These are phyloP conservation scores for Cladophialophora immunda DNA, from an alignment of 2,329 filamentous ascomycete species.

Conservation along the genomic window DNA sequence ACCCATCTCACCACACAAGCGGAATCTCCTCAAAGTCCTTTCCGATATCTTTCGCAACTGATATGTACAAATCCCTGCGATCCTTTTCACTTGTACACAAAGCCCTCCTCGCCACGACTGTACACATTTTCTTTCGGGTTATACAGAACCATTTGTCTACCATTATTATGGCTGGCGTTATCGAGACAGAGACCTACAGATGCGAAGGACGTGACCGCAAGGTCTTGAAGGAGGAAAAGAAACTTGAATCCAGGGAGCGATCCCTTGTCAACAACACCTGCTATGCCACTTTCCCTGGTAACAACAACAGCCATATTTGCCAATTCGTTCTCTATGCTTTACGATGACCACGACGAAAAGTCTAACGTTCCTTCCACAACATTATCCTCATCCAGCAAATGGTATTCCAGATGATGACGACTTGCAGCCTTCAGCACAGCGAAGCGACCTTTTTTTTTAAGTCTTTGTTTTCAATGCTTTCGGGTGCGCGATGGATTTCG, in stretches of 20 bases:
- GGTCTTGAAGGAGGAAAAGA: conserved; percentile 12
- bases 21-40: conserved; percentile 55
- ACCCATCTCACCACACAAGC: conserved; percentile 52
- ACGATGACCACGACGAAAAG: conserved; percentile 14
- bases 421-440: conserved; percentile 25
- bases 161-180: conserved; percentile 10
- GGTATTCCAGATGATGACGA: conserved; percentile 15
- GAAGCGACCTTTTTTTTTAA: neutral
- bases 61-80: conserved; percentile 28
- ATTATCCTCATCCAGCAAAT: conserved; percentile 7
- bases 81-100: conserved; percentile 27
- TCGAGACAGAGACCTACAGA: conserved; percentile 5
- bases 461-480: neutral
- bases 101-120: conserved; percentile 3
- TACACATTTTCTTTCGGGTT: conserved; percentile 15
- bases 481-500: neutral
- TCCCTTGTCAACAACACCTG: conserved; percentile 15
- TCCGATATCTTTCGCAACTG: conserved; percentile 49
- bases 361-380: conserved; percentile 11
- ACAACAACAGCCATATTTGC: conserved; percentile 4
- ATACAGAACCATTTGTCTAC: conserved; percentile 16
- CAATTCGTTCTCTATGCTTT: neutral
- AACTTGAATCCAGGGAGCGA: conserved; percentile 12
- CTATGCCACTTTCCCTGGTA: conserved; percentile 4
- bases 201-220: conserved; percentile 4